Conservation (phyloP, 2,329 filamentous ascomycete species). For the Diaporthe australafricana region DNA sequence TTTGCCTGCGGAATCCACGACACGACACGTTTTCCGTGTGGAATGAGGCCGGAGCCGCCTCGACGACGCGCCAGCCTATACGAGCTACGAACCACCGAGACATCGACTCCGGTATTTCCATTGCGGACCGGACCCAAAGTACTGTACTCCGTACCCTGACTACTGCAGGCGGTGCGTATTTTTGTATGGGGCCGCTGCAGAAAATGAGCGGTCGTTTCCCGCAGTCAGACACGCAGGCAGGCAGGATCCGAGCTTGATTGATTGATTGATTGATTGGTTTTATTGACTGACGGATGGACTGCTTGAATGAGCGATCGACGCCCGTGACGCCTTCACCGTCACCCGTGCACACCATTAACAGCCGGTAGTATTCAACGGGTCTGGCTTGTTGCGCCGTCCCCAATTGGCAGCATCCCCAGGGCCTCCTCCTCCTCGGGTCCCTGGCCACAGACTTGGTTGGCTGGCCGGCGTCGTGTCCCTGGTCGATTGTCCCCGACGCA, state of each 20-base stretch:
- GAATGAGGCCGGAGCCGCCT: not conserved
- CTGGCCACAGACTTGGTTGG: conserved; percentile 1
- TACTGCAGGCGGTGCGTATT: conserved; percentile 7
- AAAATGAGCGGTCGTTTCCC: conserved; percentile 10
- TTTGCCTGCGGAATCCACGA: conserved; percentile 20
- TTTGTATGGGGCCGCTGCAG: conserved; percentile 11
- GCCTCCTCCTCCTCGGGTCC: conserved; percentile 19
- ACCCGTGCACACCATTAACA: conserved; percentile 3
- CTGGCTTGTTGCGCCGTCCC: not conserved
- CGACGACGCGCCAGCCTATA: conserved; percentile 15
- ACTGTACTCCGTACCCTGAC: not conserved
- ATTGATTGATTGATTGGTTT: not conserved
- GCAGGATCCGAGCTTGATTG: conserved; percentile 14
- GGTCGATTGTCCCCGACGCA: conserved; percentile 23
- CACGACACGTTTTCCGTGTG: not conserved
- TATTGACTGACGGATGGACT: not conserved
- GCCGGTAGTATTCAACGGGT: conserved; percentile 4
- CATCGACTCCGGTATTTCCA: not conserved
- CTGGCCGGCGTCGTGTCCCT: not conserved
- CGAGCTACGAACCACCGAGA: conserved; percentile 1
- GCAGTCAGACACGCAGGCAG: conserved; percentile 21
- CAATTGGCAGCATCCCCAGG: conserved; percentile 2
- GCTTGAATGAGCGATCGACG: conserved; percentile 18
- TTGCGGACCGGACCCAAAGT: conserved; percentile 9
- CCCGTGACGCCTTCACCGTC: conserved; percentile 26